Conservation (phyloP, 2,329 filamentous ascomycete species). For the Curvularia eragrostidis region DNA sequence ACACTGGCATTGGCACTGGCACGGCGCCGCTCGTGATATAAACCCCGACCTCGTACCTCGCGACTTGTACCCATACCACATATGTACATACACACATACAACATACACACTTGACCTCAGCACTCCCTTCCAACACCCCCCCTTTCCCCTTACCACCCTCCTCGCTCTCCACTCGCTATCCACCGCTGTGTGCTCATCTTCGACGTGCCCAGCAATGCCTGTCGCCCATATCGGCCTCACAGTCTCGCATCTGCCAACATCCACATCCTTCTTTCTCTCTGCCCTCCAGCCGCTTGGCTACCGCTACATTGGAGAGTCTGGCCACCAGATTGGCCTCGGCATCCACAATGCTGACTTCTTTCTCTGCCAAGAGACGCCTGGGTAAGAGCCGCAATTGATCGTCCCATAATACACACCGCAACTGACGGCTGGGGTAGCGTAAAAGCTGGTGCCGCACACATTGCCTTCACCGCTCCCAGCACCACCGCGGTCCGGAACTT, state of each 20-base stretch:
- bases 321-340: slow-evolving; percentile 67
- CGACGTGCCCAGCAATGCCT: slow-evolving; percentile 57
- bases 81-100: not conserved
- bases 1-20: slow-evolving; percentile 28
- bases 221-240: slow-evolving; percentile 68
- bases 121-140: not conserved
- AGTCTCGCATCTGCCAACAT: slow-evolving; percentile 78
- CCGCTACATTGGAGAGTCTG: slow-evolving; percentile 69
- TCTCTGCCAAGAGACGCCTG: slow-evolving; percentile 66
- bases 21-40: slow-evolving; percentile 38
- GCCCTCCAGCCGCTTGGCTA: slow-evolving; percentile 80
- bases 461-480: slow-evolving; percentile 73
- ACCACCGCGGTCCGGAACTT: slow-evolving; percentile 73
- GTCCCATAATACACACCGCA: slow-evolving; percentile 25
- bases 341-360: slow-evolving; percentile 68
- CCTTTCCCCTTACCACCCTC: slow-evolving; percentile 21
- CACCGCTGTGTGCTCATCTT: slow-evolving; percentile 27
- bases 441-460: slow-evolving; percentile 63
- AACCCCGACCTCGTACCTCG: slow-evolving; percentile 37
- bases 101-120: not conserved
- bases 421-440: slow-evolving; percentile 41
- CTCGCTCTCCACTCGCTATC: slow-evolving; percentile 13
- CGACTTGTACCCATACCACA: slow-evolving; percentile 6
- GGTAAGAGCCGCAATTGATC: slow-evolving; percentile 52
- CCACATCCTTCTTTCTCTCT: slow-evolving; percentile 83